These are phyloP conservation scores for Meredithiella fracta DNA, from an alignment of 2,329 filamentous ascomycete species.

Conservation along the genomic window DNA sequence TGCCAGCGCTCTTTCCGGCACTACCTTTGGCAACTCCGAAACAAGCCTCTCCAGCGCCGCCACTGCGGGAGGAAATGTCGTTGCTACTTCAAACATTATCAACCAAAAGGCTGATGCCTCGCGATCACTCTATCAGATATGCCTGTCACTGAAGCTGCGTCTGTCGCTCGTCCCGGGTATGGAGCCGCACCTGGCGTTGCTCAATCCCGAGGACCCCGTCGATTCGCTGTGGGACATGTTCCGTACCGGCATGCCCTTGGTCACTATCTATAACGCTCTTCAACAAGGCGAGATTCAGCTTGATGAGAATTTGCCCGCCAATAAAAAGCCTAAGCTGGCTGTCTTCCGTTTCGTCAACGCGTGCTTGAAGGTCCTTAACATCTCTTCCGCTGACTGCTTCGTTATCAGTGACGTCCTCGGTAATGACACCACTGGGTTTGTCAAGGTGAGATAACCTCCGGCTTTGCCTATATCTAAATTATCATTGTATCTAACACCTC, in stretches of 20 bases:
- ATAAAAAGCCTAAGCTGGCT: constrained; percentile 69
- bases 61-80: constrained; percentile 39
- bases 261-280: constrained; percentile 78
- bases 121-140: constrained; percentile 87
- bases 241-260: constrained; percentile 64
- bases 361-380: constrained; percentile 65
- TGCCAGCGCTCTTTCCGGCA: constrained; percentile 46
- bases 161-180: constrained; percentile 74
- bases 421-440: constrained; percentile 90
- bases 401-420: constrained; percentile 83
- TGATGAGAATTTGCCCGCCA: constrained; percentile 46
- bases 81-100: constrained; percentile 85
- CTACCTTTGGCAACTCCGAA: constrained; percentile 37
- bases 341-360: constrained; percentile 87
- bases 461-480: not conserved
- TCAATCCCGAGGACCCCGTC: constrained; percentile 60
- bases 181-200: constrained; percentile 53
- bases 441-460: constrained; percentile 47
- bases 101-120: constrained; percentile 90
- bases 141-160: constrained; percentile 66
- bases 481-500: constrained; percentile 7
- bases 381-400: constrained; percentile 71
- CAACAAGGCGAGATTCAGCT: constrained; percentile 54
- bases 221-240: constrained; percentile 82
- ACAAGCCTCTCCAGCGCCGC: constrained; percentile 32